Percentiles rank a stretch among this genome's conserved stretches.
These are phyloP conservation scores for Ganoderma multipileum DNA, from an alignment of 1,284 basidiomycete genomes.

Conservation along the genomic window DNA sequence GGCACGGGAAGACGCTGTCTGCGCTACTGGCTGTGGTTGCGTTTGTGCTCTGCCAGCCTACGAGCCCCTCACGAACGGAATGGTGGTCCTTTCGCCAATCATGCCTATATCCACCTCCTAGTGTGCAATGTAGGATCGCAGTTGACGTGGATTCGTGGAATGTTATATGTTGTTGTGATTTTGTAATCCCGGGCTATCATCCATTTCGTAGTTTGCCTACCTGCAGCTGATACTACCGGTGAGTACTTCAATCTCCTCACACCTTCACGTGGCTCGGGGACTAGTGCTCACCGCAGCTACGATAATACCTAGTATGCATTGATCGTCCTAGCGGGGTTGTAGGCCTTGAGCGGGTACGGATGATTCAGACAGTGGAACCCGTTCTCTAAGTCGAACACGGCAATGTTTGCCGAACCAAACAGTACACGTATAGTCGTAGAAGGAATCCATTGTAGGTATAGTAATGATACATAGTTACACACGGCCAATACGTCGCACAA, in stretches of 20 bases:
- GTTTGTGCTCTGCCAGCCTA: constrained; percentile 26
- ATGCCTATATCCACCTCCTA: constrained; percentile 8
- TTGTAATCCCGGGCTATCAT: background rate
- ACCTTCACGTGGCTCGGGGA: too few species aligned
- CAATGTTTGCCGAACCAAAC: too few species aligned
- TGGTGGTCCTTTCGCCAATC: constrained; percentile 25
- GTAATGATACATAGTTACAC: constrained; percentile 28
- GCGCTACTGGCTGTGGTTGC: constrained; percentile 42
- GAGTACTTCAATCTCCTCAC: background rate
- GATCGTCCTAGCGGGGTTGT: too few species aligned
- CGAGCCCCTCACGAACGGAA: constrained; percentile 22
- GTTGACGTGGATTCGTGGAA: background rate
- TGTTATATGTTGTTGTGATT: background rate
- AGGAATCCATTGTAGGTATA: constrained; percentile 19
- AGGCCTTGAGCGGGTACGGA: too few species aligned
- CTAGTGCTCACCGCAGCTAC: too few species aligned
- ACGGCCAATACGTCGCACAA: constrained; percentile 25
- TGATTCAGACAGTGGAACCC: too few species aligned
- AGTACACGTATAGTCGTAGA: background rate
- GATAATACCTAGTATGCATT: too few species aligned
- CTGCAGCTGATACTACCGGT: too few species aligned
- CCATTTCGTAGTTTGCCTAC: too few species aligned
- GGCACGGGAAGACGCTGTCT: constrained; percentile 28
- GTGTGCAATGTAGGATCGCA: background rate
- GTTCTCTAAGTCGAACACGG: too few species aligned